These are phyloP conservation scores for Acanthamoeba sp. DNA, from an alignment of 208 protist species.

Conservation along the genomic window DNA sequence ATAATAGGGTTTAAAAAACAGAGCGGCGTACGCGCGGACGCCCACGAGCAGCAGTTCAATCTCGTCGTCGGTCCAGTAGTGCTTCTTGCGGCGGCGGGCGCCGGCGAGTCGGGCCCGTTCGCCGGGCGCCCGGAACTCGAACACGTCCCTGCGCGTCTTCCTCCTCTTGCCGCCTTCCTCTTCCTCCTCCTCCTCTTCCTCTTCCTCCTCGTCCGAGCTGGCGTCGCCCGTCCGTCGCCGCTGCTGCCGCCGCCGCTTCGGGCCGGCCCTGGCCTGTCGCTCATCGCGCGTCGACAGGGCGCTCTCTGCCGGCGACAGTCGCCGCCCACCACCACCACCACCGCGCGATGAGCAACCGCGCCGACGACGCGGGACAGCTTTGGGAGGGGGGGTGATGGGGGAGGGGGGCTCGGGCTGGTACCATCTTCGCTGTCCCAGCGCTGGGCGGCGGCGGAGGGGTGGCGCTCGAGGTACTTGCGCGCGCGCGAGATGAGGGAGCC, in stretches of 20 bases:
- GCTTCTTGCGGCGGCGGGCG: not conserved
- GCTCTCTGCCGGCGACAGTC: not conserved
- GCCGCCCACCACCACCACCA: too few relatives aligned
- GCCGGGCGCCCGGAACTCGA: not conserved
- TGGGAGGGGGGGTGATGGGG: too few relatives aligned
- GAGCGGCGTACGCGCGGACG: not conserved
- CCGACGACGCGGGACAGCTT: too few relatives aligned
- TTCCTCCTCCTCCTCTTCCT: not conserved
- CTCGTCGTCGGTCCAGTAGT: not conserved
- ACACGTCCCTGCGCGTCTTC: not conserved
- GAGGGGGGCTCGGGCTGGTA: too few relatives aligned
- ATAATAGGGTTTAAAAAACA: too few relatives aligned
- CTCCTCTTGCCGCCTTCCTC: not conserved
- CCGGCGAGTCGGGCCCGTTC: not conserved
- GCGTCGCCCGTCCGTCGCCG: too few relatives aligned
- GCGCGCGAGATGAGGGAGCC: not conserved
- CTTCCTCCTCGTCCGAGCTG: not conserved
- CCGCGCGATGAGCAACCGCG: too few relatives aligned
- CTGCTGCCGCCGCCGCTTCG: too few relatives aligned
- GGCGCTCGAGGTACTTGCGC: not conserved
- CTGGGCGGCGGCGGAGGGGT: not conserved
- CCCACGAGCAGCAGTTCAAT: constrained; percentile 17
- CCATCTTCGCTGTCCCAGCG: constrained; percentile 28
- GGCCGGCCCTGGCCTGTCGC: too few relatives aligned
- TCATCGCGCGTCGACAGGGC: not conserved